A percentile compares a stretch with the other conserved stretches of the same genome.
Conservation (phyloP, 495 filamentous ascomycete genomes). For the Tricharina praecox region DNA sequence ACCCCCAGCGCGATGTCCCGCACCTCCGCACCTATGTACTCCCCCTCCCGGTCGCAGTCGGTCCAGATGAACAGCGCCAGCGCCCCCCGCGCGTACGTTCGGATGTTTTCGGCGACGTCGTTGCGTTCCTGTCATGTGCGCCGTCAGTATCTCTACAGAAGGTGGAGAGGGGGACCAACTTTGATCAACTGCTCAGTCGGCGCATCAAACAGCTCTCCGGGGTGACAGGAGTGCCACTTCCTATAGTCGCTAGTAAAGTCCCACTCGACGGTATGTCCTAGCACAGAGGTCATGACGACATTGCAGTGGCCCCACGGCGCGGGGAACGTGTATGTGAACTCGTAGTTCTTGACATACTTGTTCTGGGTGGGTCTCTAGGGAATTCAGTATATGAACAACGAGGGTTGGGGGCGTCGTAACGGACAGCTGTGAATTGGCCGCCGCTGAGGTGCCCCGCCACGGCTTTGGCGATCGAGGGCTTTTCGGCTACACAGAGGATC, state of each 20-base stretch:
- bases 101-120: slow-evolving; percentile 70
- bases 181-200: slow-evolving; percentile 45
- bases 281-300: slow-evolving; percentile 83
- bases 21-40: slow-evolving; percentile 91
- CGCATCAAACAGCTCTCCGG: slow-evolving; percentile 66
- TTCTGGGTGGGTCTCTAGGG: slow-evolving; percentile 37
- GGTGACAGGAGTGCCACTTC: slow-evolving; percentile 65
- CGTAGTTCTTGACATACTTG: slow-evolving; percentile 81
- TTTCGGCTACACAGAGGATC: slow-evolving; percentile 85
- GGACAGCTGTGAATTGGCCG: slow-evolving; percentile 34
- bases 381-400: not conserved
- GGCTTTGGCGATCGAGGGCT: slow-evolving; percentile 88
- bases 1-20: slow-evolving; percentile 57
- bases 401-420: not conserved
- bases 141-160: not conserved
- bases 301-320: slow-evolving; percentile 60
- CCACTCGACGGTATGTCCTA: slow-evolving; percentile 60
- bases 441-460: slow-evolving; percentile 78
- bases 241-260: slow-evolving; percentile 57
- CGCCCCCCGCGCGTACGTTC: slow-evolving; percentile 49
- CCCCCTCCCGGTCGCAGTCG: slow-evolving; percentile 94
- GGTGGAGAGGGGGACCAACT: slow-evolving; percentile 6
- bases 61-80: slow-evolving; percentile 86
- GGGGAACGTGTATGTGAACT: slow-evolving; percentile 75
- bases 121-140: slow-evolving; percentile 47